A percentile compares a stretch with the other conserved stretches of the same genome.
These are phyloP conservation scores for Ophiocordyceps sinensis DNA, from an alignment of 2,329 filamentous ascomycete species.

Conservation along the genomic window DNA sequence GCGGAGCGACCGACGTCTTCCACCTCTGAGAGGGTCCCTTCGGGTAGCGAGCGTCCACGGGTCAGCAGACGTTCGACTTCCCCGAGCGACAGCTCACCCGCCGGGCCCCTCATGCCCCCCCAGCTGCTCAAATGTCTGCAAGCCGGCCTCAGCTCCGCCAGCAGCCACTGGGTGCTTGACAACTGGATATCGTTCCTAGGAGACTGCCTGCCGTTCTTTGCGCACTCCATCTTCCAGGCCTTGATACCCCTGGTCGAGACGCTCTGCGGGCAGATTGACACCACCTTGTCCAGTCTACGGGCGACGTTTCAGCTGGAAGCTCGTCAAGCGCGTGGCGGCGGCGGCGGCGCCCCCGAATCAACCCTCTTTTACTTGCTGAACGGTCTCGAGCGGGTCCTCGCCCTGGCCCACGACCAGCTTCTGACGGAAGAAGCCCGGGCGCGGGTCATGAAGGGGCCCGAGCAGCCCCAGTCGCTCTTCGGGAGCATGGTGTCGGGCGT, in stretches of 20 bases:
- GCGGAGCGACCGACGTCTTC: slow-evolving; percentile 28
- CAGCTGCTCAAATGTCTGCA: slow-evolving; percentile 74
- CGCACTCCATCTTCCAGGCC: slow-evolving; percentile 75
- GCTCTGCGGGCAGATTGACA: slow-evolving; percentile 63
- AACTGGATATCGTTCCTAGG: slow-evolving; percentile 82
- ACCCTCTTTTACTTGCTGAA: slow-evolving; percentile 79
- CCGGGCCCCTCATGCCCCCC: slow-evolving; percentile 38
- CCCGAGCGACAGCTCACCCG: slow-evolving; percentile 11
- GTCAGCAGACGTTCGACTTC: slow-evolving; percentile 24
- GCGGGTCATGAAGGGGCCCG: slow-evolving; percentile 59
- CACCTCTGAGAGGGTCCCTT: slow-evolving; percentile 29
- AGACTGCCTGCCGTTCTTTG: slow-evolving; percentile 72
- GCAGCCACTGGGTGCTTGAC: slow-evolving; percentile 66
- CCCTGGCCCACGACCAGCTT: slow-evolving; percentile 71
- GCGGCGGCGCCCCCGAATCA: slow-evolving; percentile 41
- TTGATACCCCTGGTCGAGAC: slow-evolving; percentile 84
- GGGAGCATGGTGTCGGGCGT: slow-evolving; percentile 90
- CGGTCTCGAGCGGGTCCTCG: slow-evolving; percentile 80
- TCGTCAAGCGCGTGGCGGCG: slow-evolving; percentile 5
- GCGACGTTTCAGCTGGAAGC: slow-evolving; percentile 36
- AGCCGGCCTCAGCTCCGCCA: slow-evolving; percentile 60
- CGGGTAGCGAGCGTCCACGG: slow-evolving; percentile 25
- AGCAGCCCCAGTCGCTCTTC: slow-evolving; percentile 77
- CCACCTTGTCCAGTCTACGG: slow-evolving; percentile 58
- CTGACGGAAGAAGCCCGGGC: slow-evolving; percentile 59